A percentile compares a stretch with the other conserved stretches of the same genome.
phyloP scores from a whole-genome alignment of 2,329 filamentous ascomycete species.

The Claviceps sp. region DNA sequence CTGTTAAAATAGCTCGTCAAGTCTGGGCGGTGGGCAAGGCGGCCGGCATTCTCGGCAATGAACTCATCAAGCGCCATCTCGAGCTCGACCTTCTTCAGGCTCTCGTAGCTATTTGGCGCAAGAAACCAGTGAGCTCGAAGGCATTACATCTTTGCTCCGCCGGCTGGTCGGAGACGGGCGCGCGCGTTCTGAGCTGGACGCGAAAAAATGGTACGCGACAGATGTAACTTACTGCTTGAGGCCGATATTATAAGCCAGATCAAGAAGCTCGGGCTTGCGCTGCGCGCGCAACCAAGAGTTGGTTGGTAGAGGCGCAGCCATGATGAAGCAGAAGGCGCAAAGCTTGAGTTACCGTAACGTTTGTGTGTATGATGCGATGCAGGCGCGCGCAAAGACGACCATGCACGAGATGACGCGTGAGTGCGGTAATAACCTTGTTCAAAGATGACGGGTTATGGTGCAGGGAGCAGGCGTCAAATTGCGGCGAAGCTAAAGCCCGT shows the following conservation, averaged over 20 bases:
- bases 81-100: conserved; percentile 66
- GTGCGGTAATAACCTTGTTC: neutral
- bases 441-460: too few relatives aligned
- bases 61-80: conserved; percentile 61
- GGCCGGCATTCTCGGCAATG: conserved; percentile 54
- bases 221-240: conserved; percentile 52
- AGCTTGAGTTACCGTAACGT: neutral
- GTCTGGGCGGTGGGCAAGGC: conserved; percentile 46
- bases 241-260: conserved; percentile 58
- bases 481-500: neutral
- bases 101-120: conserved; percentile 42
- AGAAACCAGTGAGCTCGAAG: neutral
- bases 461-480: neutral
- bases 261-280: conserved; percentile 67
- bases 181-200: too few relatives aligned
- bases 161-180: too few relatives aligned
- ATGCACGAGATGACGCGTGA: neutral
- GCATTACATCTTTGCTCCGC: too few relatives aligned
- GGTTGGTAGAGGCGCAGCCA: conserved; percentile 18
- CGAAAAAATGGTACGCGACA: conserved; percentile 2
- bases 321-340: conserved; percentile 6
- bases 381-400: neutral
- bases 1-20: conserved; percentile 66
- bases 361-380: neutral
- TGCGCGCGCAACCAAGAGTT: conserved; percentile 68